Conservation (phyloP, 2,329 filamentous ascomycete species). For the Penicillium decumbens region DNA sequence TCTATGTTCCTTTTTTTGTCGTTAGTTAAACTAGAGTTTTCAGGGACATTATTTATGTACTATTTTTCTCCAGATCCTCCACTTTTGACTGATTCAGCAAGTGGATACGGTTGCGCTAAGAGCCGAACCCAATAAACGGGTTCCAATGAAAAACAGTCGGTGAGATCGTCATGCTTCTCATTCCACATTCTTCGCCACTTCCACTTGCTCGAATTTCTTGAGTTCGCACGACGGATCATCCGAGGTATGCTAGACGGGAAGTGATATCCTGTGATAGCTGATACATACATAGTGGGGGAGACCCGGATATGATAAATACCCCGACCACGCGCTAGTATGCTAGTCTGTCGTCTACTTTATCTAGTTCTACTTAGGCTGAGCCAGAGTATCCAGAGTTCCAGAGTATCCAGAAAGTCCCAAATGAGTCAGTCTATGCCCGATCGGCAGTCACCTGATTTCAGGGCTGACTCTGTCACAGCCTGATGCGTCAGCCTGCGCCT, state of each 20-base stretch:
- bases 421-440: too few relatives aligned
- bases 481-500: background rate
- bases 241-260: background rate
- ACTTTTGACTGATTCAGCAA: constrained; percentile 4
- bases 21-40: too few relatives aligned
- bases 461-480: too few relatives aligned
- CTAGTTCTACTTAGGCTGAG: too few relatives aligned
- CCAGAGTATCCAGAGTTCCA: too few relatives aligned
- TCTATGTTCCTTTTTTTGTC: background rate
- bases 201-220: background rate
- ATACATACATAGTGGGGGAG: too few relatives aligned
- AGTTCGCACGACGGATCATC: background rate
- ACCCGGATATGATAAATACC: background rate
- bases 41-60: too few relatives aligned
- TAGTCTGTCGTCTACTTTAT: background rate
- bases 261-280: background rate
- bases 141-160: constrained; percentile 17
- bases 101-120: constrained; percentile 3
- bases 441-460: too few relatives aligned
- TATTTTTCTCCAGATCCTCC: constrained; percentile 9
- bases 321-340: background rate
- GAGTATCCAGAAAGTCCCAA: too few relatives aligned
- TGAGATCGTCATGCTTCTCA: constrained; percentile 4
- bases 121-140: constrained; percentile 18
- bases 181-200: constrained; percentile 17